Base-by-base conservation (phyloP, 192 early-diverging fungal species). In the Tieghemiomyces parasiticus region DNA sequence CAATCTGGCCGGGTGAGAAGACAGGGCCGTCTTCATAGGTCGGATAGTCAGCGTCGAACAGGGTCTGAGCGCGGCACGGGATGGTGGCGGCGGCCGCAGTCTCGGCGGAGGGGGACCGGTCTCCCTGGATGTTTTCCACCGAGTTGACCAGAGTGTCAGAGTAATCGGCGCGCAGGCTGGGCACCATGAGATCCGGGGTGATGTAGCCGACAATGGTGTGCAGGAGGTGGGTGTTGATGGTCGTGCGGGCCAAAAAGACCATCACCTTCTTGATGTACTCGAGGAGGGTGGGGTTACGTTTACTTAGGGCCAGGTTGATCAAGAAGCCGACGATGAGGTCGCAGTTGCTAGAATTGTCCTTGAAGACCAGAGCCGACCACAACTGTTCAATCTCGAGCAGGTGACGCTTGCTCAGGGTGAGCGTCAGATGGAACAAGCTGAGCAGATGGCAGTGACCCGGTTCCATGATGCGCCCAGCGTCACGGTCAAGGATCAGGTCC, bases 341-440 rank as follows among this genome's bases (percentile, higher is more conserved):
- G 87, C 81, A 75, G 89, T 78, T 16, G 82, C 78, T 28, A 76
- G 74, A 8, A 60, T 80, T 70, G 45, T 81, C 80, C 3, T 71
- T 68, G 13, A 68, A 65, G 8, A 89, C 75, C 30, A 92, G 68
- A 59, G 88, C 81, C 32, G 73, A 71, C 91, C 91, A 93, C 13
- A 91, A 48, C 14, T 76, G 69, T 56, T 88, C 87, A 3, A 91
- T 69, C 64, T 93, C 91, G 29, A 77, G 70, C 25, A 87, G 73
- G 66, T 81, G 85, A 8, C 81, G 72, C 62, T 92, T 87, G 26
- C 86, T 87, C 65, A 83, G 89, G 52, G 80, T 83, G 44, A 89
- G 74, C 9, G 88, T 93, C 28, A 93, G 73, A 61, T 85, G 92
- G 56, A 88, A 88, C 1, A 93, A 59, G 63, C 90, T 87, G 12